Percentiles rank a stretch among this genome's conserved stretches.
These are phyloP conservation scores for Cystobasidium pallidum DNA, from an alignment of 1,284 basidiomycete genomes.

Conservation along the genomic window DNA sequence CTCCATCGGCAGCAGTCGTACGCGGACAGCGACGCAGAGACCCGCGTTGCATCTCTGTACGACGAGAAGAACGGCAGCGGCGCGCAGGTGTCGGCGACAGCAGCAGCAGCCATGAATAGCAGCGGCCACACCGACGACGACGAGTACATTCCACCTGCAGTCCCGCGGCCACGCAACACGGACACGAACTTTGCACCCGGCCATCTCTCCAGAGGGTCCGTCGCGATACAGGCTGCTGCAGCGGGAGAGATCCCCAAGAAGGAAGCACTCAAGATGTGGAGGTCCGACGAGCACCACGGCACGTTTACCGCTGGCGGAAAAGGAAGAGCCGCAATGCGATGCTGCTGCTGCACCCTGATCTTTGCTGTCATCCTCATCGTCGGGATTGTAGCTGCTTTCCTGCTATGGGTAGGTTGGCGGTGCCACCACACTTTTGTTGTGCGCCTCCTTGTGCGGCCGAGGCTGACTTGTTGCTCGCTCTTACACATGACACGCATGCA, in stretches of 20 bases:
- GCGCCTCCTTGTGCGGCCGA: background rate
- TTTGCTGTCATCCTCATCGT: slow-evolving; percentile 52
- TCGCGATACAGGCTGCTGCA: slow-evolving; percentile 49
- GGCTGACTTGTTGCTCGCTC: background rate
- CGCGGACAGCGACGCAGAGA: slow-evolving; percentile 20
- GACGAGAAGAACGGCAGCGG: slow-evolving; percentile 26
- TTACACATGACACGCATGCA: too few relatives aligned
- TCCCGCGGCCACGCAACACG: slow-evolving; percentile 18
- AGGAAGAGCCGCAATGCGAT: slow-evolving; percentile 50
- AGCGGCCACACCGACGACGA: background rate
- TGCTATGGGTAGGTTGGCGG: slow-evolving; percentile 48
- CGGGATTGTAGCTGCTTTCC: slow-evolving; percentile 54
- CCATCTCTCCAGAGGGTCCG: slow-evolving; percentile 36
- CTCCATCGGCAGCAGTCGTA: slow-evolving; percentile 12
- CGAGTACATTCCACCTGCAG: slow-evolving; percentile 33
- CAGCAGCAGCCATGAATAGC: background rate
- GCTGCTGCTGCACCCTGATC: slow-evolving; percentile 53
- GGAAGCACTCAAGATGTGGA: slow-evolving; percentile 54
- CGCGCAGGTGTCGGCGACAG: background rate
- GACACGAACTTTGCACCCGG: slow-evolving; percentile 28
- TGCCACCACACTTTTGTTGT: too few relatives aligned
- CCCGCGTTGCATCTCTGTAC: slow-evolving; percentile 20
- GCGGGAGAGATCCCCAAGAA: slow-evolving; percentile 55
- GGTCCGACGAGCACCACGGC: slow-evolving; percentile 54
- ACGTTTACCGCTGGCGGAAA: slow-evolving; percentile 52